A percentile compares a stretch with the other conserved stretches of the same genome.
Evolutionary conservation across 768 basidiomycete species (phyloP).

Genomic region (Rhodotorula kratochvilovae): DNA sequence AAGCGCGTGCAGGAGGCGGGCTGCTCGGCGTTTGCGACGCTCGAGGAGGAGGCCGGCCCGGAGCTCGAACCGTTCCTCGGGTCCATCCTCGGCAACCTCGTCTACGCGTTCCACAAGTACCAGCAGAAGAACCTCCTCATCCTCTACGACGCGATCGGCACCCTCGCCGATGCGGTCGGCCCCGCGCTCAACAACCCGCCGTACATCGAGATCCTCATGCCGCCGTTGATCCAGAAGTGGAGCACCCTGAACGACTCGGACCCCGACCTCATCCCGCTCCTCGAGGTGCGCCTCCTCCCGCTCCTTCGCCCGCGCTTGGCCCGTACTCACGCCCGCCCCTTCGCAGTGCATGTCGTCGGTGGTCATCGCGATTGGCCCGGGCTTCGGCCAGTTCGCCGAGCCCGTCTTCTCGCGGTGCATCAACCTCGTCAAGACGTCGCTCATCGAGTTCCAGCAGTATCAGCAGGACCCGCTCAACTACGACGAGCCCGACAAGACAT

Average conservation of each 20-base stretch:
- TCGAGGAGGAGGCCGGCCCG: slow-evolving; percentile 91
- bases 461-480: slow-evolving; percentile 72
- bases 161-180: slow-evolving; percentile 93
- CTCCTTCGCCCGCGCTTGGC: neutral
- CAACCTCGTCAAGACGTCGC: slow-evolving; percentile 72
- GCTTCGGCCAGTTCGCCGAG: slow-evolving; percentile 80
- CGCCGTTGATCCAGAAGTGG: slow-evolving; percentile 85
- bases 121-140: slow-evolving; percentile 99
- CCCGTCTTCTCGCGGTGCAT: slow-evolving; percentile 90
- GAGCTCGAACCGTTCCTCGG: slow-evolving; percentile 90
- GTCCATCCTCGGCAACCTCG: slow-evolving; percentile 87
- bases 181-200: slow-evolving; percentile 74
- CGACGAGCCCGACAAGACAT: slow-evolving; percentile 88
- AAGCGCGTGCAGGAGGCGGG: slow-evolving; percentile 99
- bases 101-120: slow-evolving; percentile 94
- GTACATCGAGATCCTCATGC: slow-evolving; percentile 94
- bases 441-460: slow-evolving; percentile 79
- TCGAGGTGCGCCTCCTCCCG: slow-evolving; percentile 62
- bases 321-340: neutral
- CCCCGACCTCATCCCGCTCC: slow-evolving; percentile 83
- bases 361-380: slow-evolving; percentile 85
- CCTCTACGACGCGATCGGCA: slow-evolving; percentile 97
- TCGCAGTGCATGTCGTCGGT: slow-evolving; percentile 93
- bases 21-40: slow-evolving; percentile 95
- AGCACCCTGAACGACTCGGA: slow-evolving; percentile 83